phyloP scores from a whole-genome alignment of 2,329 filamentous ascomycete genomes.

The Rhynchosporium agropyri region DNA sequence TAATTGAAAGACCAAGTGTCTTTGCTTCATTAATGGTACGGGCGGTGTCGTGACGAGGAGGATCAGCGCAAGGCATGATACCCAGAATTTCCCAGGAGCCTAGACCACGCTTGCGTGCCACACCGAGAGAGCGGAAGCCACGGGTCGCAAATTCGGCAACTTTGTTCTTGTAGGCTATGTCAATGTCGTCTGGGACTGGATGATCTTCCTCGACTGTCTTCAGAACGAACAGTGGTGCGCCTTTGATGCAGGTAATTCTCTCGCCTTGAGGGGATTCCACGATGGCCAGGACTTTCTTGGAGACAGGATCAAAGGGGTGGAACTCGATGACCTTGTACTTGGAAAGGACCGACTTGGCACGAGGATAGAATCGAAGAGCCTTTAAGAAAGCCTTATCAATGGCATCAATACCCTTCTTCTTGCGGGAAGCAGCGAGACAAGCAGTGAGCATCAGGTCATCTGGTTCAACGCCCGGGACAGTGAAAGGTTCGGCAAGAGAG shows the following conservation, averaged over 20 bases:
- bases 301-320: conserved; percentile 88
- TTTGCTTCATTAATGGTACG: conserved; percentile 91
- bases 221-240: conserved; percentile 83
- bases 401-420: conserved; percentile 94
- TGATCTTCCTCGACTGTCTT: conserved; percentile 87
- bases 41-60: conserved; percentile 86
- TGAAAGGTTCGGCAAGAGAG: conserved; percentile 82
- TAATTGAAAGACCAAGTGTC: conserved; percentile 83
- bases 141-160: conserved; percentile 89
- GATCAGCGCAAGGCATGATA: conserved; percentile 93
- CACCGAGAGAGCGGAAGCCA: conserved; percentile 92
- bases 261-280: conserved; percentile 84
- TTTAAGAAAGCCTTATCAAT: conserved; percentile 96
- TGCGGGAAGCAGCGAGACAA: conserved; percentile 85
- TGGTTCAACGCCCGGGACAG: conserved; percentile 76
- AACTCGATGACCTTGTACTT: conserved; percentile 87
- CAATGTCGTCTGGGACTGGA: conserved; percentile 73
- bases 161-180: conserved; percentile 88
- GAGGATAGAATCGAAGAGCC: conserved; percentile 78
- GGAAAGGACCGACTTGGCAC: conserved; percentile 76
- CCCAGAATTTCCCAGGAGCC: conserved; percentile 87
- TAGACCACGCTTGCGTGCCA: conserved; percentile 85
- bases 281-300: conserved; percentile 86
- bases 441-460: conserved; percentile 93
- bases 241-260: conserved; percentile 87